phyloP scores from a whole-genome alignment of 2,329 filamentous ascomycete species.

The Spiromastix sp. region DNA sequence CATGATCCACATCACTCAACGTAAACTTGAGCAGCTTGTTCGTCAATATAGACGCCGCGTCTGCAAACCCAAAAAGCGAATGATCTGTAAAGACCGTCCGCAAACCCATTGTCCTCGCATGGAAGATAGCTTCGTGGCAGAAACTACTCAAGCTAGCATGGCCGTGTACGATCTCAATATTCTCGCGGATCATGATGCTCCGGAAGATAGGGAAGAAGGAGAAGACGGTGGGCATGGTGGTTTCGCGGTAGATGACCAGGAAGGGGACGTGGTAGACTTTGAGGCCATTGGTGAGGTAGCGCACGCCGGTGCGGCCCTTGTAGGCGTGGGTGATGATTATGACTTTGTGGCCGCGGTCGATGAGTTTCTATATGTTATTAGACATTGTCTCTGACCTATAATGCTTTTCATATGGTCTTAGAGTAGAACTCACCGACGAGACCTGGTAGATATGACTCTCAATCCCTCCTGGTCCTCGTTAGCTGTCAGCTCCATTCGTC shows the following conservation, averaged over 20 bases:
- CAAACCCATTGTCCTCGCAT: conserved; percentile 91
- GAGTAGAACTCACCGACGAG: conserved; percentile 49
- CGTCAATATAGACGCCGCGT: conserved; percentile 87
- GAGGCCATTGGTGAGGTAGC: conserved; percentile 92
- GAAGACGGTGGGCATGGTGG: conserved; percentile 93
- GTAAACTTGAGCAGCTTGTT: conserved; percentile 97
- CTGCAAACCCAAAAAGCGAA: conserved; percentile 92
- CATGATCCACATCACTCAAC: conserved; percentile 92
- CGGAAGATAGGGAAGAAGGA: conserved; percentile 97
- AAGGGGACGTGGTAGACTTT: conserved; percentile 99
- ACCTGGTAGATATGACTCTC: conserved; percentile 99
- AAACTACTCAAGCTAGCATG: conserved; percentile 88
- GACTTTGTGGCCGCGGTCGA: conserved; percentile 95
- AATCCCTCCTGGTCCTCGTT: conserved; percentile 53
- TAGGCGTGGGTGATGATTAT: conserved; percentile 96
- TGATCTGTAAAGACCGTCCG: conserved; percentile 96
- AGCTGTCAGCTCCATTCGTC: conserved; percentile 8
- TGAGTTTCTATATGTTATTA: conserved; percentile 56
- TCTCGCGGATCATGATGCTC: conserved; percentile 88
- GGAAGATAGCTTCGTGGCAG: conserved; percentile 88
- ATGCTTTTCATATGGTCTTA: neutral
- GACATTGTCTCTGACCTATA: neutral
- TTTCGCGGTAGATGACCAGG: conserved; percentile 85
- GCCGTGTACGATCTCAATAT: conserved; percentile 96
- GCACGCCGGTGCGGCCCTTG: conserved; percentile 77